Percentiles rank a stretch among this genome's conserved stretches.
phyloP scores from a whole-genome alignment of 2,329 filamentous ascomycete genomes.

The Pseudogymnoascus sp. region DNA sequence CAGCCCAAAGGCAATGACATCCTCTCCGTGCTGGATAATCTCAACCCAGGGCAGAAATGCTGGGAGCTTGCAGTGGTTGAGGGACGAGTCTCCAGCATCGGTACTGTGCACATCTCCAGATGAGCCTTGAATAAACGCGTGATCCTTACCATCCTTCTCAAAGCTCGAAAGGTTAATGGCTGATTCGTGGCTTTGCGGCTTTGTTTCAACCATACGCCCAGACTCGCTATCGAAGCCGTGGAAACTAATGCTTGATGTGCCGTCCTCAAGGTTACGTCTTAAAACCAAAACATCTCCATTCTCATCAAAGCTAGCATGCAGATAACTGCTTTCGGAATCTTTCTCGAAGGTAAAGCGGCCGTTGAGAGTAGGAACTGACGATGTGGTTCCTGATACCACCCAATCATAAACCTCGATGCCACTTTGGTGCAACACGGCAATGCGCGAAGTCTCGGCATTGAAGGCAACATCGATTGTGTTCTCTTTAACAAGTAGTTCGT shows the following conservation, averaged over 20 bases:
- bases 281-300: background rate
- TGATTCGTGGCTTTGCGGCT: slow-evolving; percentile 12
- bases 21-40: slow-evolving; percentile 19
- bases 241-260: slow-evolving; percentile 15
- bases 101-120: slow-evolving; percentile 23
- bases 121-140: slow-evolving; percentile 23
- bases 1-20: slow-evolving; percentile 44
- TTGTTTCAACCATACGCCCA: slow-evolving; percentile 21
- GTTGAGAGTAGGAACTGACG: slow-evolving; percentile 36
- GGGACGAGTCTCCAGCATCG: slow-evolving; percentile 17
- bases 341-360: slow-evolving; percentile 34
- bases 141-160: slow-evolving; percentile 15
- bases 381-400: slow-evolving; percentile 50
- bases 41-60: slow-evolving; percentile 29
- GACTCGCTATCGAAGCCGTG: slow-evolving; percentile 24
- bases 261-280: background rate
- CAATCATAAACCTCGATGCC: slow-evolving; percentile 65
- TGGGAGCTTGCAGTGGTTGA: slow-evolving; percentile 22
- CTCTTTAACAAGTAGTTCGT: slow-evolving; percentile 56
- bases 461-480: slow-evolving; percentile 70
- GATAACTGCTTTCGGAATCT: slow-evolving; percentile 10
- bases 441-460: slow-evolving; percentile 51
- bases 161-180: slow-evolving; percentile 22
- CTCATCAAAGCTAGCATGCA: background rate
- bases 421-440: slow-evolving; percentile 64